Evolutionary conservation across 805 yeast genomes (phyloP).

Genomic region (Suhomyces sp.): DNA sequence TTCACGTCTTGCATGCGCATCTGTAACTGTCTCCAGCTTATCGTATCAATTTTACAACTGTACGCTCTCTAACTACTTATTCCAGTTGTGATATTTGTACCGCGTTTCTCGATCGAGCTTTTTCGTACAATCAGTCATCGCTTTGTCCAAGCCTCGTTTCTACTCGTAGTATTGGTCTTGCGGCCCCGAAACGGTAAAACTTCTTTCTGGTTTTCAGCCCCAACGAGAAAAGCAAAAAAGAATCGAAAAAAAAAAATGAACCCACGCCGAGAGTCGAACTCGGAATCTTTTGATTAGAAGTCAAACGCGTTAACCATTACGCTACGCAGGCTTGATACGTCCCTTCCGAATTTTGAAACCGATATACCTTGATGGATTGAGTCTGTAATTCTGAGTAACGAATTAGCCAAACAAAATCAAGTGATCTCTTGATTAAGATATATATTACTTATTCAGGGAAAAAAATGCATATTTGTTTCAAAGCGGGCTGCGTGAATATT

Average conservation of each 20-base stretch:
- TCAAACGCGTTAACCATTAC: slow-evolving; percentile 68
- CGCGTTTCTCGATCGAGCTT: neutral
- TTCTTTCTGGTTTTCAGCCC: neutral
- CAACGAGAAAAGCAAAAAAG: neutral
- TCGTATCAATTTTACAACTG: neutral
- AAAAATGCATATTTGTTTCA: too few relatives aligned
- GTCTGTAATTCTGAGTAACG: too few relatives aligned
- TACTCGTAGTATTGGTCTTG: neutral
- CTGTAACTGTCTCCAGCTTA: neutral
- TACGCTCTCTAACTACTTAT: neutral
- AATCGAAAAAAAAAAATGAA: slow-evolving; percentile 11
- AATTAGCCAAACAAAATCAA: too few relatives aligned
- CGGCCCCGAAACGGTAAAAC: neutral
- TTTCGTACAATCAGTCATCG: neutral
- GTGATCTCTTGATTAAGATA: too few relatives aligned
- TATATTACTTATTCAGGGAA: too few relatives aligned
- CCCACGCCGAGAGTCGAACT: slow-evolving; percentile 59
- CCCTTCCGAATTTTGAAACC: too few relatives aligned
- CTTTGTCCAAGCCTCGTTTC: neutral
- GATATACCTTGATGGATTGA: too few relatives aligned
- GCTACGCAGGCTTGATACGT: slow-evolving; percentile 49
- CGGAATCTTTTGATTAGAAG: slow-evolving; percentile 65
- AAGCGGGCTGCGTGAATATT: too few relatives aligned
- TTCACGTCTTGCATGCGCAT: neutral
- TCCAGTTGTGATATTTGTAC: neutral